Evolutionary conservation across 2,329 filamentous ascomycete genomes (phyloP).

Genomic region (Boeremia lycopersici): DNA sequence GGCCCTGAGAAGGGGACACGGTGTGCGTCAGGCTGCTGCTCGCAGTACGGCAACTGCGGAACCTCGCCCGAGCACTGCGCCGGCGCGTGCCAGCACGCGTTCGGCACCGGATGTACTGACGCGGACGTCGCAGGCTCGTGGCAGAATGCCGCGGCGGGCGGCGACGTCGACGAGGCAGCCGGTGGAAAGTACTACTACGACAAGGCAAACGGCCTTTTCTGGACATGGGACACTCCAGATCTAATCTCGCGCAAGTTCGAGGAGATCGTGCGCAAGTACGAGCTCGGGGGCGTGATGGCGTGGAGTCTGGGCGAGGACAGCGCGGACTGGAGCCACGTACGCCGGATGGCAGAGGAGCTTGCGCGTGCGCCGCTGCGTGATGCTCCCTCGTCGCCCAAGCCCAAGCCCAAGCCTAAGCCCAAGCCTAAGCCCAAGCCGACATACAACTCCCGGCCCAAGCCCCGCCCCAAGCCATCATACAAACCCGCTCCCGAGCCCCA

Average conservation of each 20-base stretch:
- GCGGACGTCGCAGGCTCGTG: slow-evolving; percentile 64
- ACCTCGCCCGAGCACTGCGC: slow-evolving; percentile 33
- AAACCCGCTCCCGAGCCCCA: neutral
- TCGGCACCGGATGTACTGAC: slow-evolving; percentile 52
- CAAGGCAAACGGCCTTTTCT: slow-evolving; percentile 64
- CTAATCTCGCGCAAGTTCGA: slow-evolving; percentile 68
- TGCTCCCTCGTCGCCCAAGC: neutral
- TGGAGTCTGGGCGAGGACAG: slow-evolving; percentile 75
- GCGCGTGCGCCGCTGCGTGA: neutral
- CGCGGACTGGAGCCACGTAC: slow-evolving; percentile 50
- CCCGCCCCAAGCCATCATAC: neutral
- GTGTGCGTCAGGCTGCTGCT: slow-evolving; percentile 40
- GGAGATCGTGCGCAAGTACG: slow-evolving; percentile 61
- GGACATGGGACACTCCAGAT: slow-evolving; percentile 72
- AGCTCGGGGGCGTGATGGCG: slow-evolving; percentile 73
- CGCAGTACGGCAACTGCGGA: slow-evolving; percentile 43
- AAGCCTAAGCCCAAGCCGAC: neutral
- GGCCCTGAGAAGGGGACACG: slow-evolving; percentile 36
- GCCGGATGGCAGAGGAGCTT: slow-evolving; percentile 47
- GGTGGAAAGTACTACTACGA: slow-evolving; percentile 77
- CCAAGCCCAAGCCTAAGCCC: neutral
- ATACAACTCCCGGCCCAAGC: neutral
- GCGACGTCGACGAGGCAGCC: slow-evolving; percentile 60
- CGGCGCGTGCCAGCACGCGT: slow-evolving; percentile 42
- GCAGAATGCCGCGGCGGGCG: slow-evolving; percentile 58